A percentile compares a stretch with the other conserved stretches of the same genome.
These are phyloP conservation scores for Fusarium sp. DNA, from an alignment of 2,329 filamentous ascomycete species.

Conservation along the genomic window DNA sequence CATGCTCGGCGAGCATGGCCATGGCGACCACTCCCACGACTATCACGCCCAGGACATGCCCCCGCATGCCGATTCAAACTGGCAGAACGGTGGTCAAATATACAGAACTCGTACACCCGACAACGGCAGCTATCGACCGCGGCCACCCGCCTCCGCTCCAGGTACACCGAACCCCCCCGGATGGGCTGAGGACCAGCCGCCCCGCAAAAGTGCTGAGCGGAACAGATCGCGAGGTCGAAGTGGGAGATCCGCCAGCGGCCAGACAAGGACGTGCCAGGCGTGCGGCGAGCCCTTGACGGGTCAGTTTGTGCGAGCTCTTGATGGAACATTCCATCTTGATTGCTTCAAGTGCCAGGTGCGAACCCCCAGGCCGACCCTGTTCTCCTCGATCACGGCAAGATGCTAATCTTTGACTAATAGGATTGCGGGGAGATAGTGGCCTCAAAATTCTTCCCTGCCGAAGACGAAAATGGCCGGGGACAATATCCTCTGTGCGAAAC, in stretches of 20 bases:
- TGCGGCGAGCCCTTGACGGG: constrained; percentile 88
- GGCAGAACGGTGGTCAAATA: constrained; percentile 48
- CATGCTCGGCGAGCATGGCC: constrained; percentile 51
- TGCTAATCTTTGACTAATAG: constrained; percentile 57
- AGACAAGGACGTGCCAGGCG: constrained; percentile 79
- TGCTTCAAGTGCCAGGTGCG: constrained; percentile 95
- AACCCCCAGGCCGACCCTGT: background rate
- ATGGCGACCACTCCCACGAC: constrained; percentile 42
- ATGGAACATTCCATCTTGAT: constrained; percentile 94
- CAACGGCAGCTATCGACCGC: constrained; percentile 46
- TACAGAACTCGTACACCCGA: constrained; percentile 51
- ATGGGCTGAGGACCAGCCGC: constrained; percentile 52
- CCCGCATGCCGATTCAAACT: constrained; percentile 47
- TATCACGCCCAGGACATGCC: constrained; percentile 41
- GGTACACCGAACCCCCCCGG: constrained; percentile 44
- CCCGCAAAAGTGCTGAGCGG: constrained; percentile 64
- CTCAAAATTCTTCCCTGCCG: constrained; percentile 98
- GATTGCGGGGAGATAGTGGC: constrained; percentile 97
- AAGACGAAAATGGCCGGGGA: constrained; percentile 83
- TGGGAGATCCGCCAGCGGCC: constrained; percentile 66
- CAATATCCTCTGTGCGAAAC: constrained; percentile 98
- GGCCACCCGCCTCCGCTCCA: constrained; percentile 49
- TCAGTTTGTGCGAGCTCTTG: constrained; percentile 93
- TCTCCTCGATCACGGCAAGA: background rate
- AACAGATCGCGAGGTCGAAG: constrained; percentile 64